Percentiles rank a stretch among this genome's conserved stretches.
Evolutionary conservation across 1,139 yeast genomes (phyloP).

Genomic region (Scheffersomyces quercinus): DNA sequence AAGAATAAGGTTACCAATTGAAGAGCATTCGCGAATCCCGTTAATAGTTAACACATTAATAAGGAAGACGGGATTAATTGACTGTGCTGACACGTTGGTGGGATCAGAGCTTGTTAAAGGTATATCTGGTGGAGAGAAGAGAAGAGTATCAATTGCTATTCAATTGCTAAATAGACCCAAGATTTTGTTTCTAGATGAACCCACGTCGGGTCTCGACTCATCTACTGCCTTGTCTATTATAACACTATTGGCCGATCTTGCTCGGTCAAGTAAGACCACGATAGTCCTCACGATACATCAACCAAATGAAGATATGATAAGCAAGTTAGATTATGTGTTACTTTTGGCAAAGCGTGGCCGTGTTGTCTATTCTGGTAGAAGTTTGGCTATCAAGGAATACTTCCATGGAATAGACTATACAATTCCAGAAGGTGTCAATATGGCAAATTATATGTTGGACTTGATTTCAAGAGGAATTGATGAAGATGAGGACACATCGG

Average conservation of each 20-base stretch:
- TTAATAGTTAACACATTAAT: constrained; percentile 54
- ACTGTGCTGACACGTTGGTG: constrained; percentile 74
- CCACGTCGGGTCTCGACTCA: constrained; percentile 85
- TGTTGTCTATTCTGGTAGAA: constrained; percentile 62
- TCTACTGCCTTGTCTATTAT: constrained; percentile 75
- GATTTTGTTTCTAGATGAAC: constrained; percentile 76
- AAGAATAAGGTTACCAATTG: constrained; percentile 53
- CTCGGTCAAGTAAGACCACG: constrained; percentile 62
- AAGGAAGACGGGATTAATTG: constrained; percentile 66
- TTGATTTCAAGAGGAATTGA: constrained; percentile 53
- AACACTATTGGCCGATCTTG: constrained; percentile 56
- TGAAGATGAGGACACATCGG: constrained; percentile 30
- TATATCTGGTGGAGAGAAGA: constrained; percentile 82
- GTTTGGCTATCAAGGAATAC: constrained; percentile 45
- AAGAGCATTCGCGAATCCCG: constrained; percentile 31
- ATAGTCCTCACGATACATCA: constrained; percentile 82
- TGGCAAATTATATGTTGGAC: constrained; percentile 76
- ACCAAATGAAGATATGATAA: constrained; percentile 68
- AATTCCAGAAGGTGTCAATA: constrained; percentile 61
- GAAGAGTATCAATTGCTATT: constrained; percentile 80
- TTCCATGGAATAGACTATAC: constrained; percentile 44
- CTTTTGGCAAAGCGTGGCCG: constrained; percentile 73
- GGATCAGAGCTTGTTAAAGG: constrained; percentile 78
- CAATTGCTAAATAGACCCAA: constrained; percentile 74
- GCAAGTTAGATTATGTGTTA: constrained; percentile 64